These are phyloP conservation scores for Peronospora farinosa DNA, from an alignment of 352 stramenopile genomes.

Conservation along the genomic window DNA sequence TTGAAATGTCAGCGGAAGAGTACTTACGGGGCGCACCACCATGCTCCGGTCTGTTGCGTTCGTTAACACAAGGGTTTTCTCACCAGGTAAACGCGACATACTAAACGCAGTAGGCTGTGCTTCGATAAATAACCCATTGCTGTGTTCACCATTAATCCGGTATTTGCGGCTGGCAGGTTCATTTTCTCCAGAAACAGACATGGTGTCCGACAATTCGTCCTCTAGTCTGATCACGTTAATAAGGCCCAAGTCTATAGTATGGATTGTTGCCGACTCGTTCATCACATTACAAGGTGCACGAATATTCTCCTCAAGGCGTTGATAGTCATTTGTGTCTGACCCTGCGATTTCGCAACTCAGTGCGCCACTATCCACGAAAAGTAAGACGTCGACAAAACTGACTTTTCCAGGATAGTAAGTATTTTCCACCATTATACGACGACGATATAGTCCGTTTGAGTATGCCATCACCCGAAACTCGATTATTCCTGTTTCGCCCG, in stretches of 20 bases:
- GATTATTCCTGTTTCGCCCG: constrained; percentile 49
- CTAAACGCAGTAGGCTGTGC: constrained; percentile 4
- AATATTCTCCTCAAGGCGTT: neutral
- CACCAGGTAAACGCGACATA: constrained; percentile 3
- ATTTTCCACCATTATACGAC: constrained; percentile 80
- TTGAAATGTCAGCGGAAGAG: constrained; percentile 52
- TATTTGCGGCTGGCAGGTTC: constrained; percentile 47
- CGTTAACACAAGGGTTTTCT: constrained; percentile 40
- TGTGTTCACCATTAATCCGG: constrained; percentile 47
- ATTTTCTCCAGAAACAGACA: constrained; percentile 21
- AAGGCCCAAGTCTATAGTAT: constrained; percentile 46
- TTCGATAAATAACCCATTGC: constrained; percentile 20
- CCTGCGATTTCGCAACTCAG: constrained; percentile 38
- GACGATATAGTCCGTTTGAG: constrained; percentile 69
- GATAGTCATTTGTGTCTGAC: constrained; percentile 1
- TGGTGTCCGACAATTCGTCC: constrained; percentile 44
- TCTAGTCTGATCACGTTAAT: constrained; percentile 72
- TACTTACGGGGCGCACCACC: constrained; percentile 66
- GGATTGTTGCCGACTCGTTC: constrained; percentile 9
- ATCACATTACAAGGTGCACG: neutral
- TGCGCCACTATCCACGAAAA: constrained; percentile 77
- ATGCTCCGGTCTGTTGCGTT: constrained; percentile 51
- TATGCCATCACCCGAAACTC: constrained; percentile 61
- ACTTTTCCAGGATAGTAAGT: constrained; percentile 77
- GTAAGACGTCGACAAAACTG: constrained; percentile 63